Evolutionary conservation across 129 eudicot genomes (phyloP), one percentile per base, ranked within the genome.

Genomic region (Oenanthe sinensis): DNA sequence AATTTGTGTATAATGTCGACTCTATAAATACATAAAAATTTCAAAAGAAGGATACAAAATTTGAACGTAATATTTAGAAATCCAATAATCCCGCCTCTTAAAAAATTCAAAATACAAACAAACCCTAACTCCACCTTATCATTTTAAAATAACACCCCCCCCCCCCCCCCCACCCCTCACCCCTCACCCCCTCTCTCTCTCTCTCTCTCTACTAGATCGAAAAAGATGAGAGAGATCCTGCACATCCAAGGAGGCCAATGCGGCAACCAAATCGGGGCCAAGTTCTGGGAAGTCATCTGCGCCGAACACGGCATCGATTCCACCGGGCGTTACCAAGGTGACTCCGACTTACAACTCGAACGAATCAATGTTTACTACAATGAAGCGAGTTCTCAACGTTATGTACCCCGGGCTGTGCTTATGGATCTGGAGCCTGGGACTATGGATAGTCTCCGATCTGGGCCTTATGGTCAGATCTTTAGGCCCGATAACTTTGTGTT

Each of bases 401-500:
- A 70, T 10, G 75, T 70, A 7, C 75, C 75, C 43, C 39, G 75
- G 75, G 75, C 75, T 70, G 75, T 70, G 47, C 47, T 70, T 2
- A 70, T 70, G 75, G 75, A 70, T 70, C 75, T 70, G 75, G 75
- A 70, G 75, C 75, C 75, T 19, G 75, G 75, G 10, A 70, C 75
- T 19, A 70, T 70, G 75, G 75, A 70, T 19, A 70, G 75, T 39
- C 75, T 70, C 48, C 75, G 75, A 70, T 70, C 75, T 36, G 75
- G 75, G 12, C 75, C 75, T 1, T 70, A 70, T 39, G 75, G 75
- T 0, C 75, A 70, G 75, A 70, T 70, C 46, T 70, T 70, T 46
- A 37, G 75, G 44, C 75, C 75, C 17, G 75, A 70, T 39, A 70
- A 70, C 75, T 70, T 70, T 36, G 75, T 70, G 13, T 70, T 70